Evolutionary conservation across 73 alveolate species (phyloP), one percentile per base, ranked within the genome.

Genomic region (Breviolum minutum): DNA sequence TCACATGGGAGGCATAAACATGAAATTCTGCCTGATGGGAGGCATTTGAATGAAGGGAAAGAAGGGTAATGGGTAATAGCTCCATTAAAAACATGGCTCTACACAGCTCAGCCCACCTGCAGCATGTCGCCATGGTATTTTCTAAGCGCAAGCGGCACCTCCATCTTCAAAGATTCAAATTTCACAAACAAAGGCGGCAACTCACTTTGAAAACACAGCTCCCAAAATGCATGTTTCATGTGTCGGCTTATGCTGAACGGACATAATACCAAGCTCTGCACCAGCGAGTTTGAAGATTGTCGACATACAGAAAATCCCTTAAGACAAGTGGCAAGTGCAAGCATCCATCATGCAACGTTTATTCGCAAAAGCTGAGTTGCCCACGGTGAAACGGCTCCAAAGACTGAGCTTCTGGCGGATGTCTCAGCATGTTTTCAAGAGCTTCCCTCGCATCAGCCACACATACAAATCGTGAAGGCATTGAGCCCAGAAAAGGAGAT

Each of bases 141-240:
- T 91, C 97, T 79, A 91, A 26, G 8, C 97, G 88, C 97, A 91
- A 32, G 29, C 89, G 88, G n/a, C 97, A 91, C 97, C 97, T 91
- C 68, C 62, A 22, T 68, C 0, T 80, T 77, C 62, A 63, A n/a
- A 9, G 63, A 8, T 9, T 17, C 86, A 77, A 66, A n/a, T n/a
- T n/a, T n/a, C n/a, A n/a, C n/a, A n/a, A 71, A 20, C 32, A 71
- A 77, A 27, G 27, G 63, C 63, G 0, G 63, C 63, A 24, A 68
- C n/a, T 14, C 77, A 68, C 77, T 22, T 14, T 68, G 77, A 68
- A 68, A 68, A 14, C 77, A 68, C 17, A 22, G 77, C 77, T 68
- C 77, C n/a, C 24, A 6, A 22, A 14, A 1, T 22, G 77, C 77
- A 14, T 68, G n/a, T 22, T 17, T 20, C 5, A 40, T 40, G 54